These are phyloP conservation scores for Cercospora sp. DNA, from an alignment of 2,329 filamentous ascomycete genomes.

Conservation along the genomic window DNA sequence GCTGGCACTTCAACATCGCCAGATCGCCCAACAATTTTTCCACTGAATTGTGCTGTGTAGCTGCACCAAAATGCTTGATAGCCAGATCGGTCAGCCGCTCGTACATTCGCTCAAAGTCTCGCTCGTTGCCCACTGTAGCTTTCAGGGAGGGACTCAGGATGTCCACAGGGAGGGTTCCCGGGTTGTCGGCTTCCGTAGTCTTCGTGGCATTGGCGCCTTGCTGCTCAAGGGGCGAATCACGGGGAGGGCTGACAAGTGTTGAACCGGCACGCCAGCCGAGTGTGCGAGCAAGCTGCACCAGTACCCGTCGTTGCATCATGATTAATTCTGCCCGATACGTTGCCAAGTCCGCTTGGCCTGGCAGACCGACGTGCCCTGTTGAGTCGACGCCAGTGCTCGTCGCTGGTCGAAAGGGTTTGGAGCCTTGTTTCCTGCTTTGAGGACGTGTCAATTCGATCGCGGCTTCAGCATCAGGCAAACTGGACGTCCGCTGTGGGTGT, in stretches of 20 bases:
- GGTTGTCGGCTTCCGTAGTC: neutral
- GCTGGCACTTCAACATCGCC: conserved; percentile 70
- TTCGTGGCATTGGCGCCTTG: conserved; percentile 37
- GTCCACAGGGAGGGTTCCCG: neutral
- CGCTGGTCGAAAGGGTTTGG: conserved; percentile 23
- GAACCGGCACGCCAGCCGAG: conserved; percentile 77
- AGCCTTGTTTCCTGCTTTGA: conserved; percentile 6
- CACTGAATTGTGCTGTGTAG: conserved; percentile 74
- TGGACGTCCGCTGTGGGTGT: conserved; percentile 36
- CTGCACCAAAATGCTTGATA: conserved; percentile 77
- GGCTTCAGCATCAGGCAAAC: conserved; percentile 24
- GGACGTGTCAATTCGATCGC: conserved; percentile 16
- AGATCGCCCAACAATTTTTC: conserved; percentile 80
- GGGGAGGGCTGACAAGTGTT: conserved; percentile 44
- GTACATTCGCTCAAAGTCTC: conserved; percentile 44
- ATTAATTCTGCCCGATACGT: conserved; percentile 80
- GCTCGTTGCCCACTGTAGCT: conserved; percentile 39
- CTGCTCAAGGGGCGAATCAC: conserved; percentile 40
- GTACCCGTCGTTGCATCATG: conserved; percentile 72
- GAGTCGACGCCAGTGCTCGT: conserved; percentile 22
- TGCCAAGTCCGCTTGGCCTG: conserved; percentile 74
- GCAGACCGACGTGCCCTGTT: conserved; percentile 26
- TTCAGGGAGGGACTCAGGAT: conserved; percentile 33
- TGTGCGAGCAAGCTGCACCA: conserved; percentile 71
- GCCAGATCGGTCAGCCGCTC: conserved; percentile 77